phyloP scores from a whole-genome alignment of 257 asterid species.

The Verbascum thapsus region DNA sequence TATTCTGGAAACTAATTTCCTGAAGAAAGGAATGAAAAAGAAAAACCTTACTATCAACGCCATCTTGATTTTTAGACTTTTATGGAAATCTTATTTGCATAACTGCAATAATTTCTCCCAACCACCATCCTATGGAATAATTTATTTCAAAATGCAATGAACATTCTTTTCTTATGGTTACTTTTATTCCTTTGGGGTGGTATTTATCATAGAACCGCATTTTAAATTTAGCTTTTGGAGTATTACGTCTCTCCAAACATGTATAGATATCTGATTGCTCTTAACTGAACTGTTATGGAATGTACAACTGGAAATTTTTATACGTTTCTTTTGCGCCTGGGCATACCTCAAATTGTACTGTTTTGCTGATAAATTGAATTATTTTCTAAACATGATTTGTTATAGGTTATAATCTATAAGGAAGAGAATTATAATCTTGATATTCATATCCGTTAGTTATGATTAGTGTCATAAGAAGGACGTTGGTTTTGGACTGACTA shows the following conservation, averaged over 20 bases:
- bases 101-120: background rate
- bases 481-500: slow-evolving; percentile 16
- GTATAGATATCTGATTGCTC: background rate
- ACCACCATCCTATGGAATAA: slow-evolving; percentile 1
- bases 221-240: background rate
- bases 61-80: too few species aligned
- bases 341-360: background rate
- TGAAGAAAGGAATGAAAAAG: too few species aligned
- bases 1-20: too few species aligned
- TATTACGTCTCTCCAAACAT: background rate
- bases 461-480: background rate
- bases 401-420: slow-evolving; percentile 1
- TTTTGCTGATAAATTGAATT: background rate
- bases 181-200: too few species aligned
- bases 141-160: slow-evolving; percentile 1
- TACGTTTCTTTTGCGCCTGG: background rate
- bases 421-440: slow-evolving; percentile 18
- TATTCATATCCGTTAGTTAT: background rate
- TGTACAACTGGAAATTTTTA: slow-evolving; percentile 3
- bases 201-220: background rate
- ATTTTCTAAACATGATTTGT: background rate
- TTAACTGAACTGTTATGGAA: slow-evolving; percentile 14
- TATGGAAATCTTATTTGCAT: background rate
- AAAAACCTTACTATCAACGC: too few species aligned
- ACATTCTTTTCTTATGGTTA: background rate